Percentiles rank a stretch among this genome's conserved stretches.
Evolutionary conservation across 441 rosid species (phyloP).

Genomic region (Biscutella auriculata): DNA sequence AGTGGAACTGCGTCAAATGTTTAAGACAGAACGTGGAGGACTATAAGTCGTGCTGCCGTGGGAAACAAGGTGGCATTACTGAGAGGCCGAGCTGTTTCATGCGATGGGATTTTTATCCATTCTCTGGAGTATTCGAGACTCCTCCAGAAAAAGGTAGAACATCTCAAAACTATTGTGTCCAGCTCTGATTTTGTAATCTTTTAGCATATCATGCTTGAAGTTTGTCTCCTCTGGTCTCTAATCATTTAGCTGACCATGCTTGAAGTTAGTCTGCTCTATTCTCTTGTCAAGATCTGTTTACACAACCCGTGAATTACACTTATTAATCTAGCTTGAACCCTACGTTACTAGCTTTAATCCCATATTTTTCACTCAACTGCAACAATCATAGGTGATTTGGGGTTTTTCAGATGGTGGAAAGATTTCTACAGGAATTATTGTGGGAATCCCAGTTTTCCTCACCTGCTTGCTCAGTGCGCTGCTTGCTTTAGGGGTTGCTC

Average conservation of each 20-base stretch:
- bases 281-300: not conserved
- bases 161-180: not conserved
- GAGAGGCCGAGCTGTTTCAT: not conserved
- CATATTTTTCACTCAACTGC: not conserved
- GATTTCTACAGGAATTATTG: slow-evolving; percentile 1
- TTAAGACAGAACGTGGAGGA: not conserved
- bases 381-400: not conserved
- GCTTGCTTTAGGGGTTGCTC: not conserved
- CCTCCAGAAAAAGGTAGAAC: not conserved
- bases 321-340: not conserved
- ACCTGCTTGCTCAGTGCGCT: not conserved
- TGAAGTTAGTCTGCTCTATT: not conserved
- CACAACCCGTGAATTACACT: not conserved
- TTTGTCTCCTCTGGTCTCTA: too few species aligned
- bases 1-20: not conserved
- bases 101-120: not conserved
- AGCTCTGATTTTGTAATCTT: not conserved
- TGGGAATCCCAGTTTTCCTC: not conserved
- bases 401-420: not conserved
- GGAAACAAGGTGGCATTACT: not conserved
- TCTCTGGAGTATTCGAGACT: not conserved
- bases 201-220: too few species aligned
- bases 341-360: not conserved
- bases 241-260: too few species aligned
- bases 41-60: not conserved